A percentile compares a stretch with the other conserved stretches of the same genome.
Conservation (phyloP, 192 early-diverging fungal genomes). For the Coemansia aciculifera region DNA sequence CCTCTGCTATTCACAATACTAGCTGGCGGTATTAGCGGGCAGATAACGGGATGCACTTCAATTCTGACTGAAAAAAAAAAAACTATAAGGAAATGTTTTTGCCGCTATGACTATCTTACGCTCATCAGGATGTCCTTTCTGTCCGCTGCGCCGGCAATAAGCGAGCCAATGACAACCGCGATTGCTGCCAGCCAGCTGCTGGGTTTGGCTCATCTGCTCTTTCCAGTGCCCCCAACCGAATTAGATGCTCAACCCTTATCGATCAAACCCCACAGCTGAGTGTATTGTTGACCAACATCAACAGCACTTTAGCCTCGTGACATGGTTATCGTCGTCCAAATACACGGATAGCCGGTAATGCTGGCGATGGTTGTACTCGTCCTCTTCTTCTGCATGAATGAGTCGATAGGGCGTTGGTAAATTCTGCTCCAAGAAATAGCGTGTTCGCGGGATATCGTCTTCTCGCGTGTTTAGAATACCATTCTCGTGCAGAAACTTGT, state of each 20-base stretch:
- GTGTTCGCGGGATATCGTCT: slow-evolving; percentile 32
- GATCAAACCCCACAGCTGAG: neutral
- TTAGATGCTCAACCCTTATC: neutral
- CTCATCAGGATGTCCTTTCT: neutral
- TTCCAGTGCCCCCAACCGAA: neutral
- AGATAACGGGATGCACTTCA: neutral
- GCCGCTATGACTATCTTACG: neutral
- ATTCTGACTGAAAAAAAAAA: neutral
- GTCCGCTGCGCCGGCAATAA: slow-evolving; percentile 15
- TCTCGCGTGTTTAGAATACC: slow-evolving; percentile 44
- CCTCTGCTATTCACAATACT: neutral
- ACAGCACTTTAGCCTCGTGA: slow-evolving; percentile 53
- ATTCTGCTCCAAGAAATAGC: slow-evolving; percentile 35
- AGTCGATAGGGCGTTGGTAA: slow-evolving; percentile 49
- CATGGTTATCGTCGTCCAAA: slow-evolving; percentile 50
- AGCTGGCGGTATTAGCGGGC: neutral
- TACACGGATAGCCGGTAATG: slow-evolving; percentile 49
- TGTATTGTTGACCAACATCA: neutral
- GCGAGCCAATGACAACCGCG: slow-evolving; percentile 16
- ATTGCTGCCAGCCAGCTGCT: slow-evolving; percentile 3
- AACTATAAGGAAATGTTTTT: neutral
- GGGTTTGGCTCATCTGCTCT: neutral
- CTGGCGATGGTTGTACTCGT: slow-evolving; percentile 50
- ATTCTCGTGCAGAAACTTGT: slow-evolving; percentile 53
- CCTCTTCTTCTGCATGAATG: slow-evolving; percentile 34